These are phyloP conservation scores for Lachancea mirantina DNA, from an alignment of 805 yeast species.

Conservation along the genomic window DNA sequence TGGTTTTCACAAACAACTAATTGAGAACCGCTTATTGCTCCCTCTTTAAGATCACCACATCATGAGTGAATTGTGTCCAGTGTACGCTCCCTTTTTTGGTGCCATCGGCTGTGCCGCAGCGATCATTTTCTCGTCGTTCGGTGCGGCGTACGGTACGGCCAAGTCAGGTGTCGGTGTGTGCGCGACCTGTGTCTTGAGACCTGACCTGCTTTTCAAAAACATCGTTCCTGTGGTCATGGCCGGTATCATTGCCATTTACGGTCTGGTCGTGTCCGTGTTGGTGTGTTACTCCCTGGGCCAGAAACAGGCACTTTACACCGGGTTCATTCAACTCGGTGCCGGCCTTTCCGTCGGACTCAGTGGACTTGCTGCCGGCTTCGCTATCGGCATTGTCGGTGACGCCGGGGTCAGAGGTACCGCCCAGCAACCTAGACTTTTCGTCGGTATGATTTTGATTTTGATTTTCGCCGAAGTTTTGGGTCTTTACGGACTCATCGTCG, in stretches of 20 bases:
- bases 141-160: slow-evolving; percentile 99
- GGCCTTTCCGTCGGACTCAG: slow-evolving; percentile 96
- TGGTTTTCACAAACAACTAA: not conserved
- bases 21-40: not conserved
- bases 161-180: slow-evolving; percentile 99
- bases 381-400: slow-evolving; percentile 99
- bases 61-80: slow-evolving; percentile 35
- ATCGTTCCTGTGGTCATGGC: slow-evolving; percentile 98
- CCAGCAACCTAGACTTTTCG: slow-evolving; percentile 96
- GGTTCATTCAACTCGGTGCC: slow-evolving; percentile 96
- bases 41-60: no score
- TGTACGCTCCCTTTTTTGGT: slow-evolving; percentile 86
- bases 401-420: slow-evolving; percentile 99
- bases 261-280: slow-evolving; percentile 91
- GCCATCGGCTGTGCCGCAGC: slow-evolving; percentile 99
- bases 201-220: slow-evolving; percentile 87
- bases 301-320: slow-evolving; percentile 89
- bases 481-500: slow-evolving; percentile 96
- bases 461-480: slow-evolving; percentile 99
- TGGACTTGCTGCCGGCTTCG: slow-evolving; percentile 97
- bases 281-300: slow-evolving; percentile 86
- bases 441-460: slow-evolving; percentile 95
- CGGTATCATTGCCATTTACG: slow-evolving; percentile 98
- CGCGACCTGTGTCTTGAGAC: slow-evolving; percentile 96
- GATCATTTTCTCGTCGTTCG: slow-evolving; percentile 96